phyloP scores from a whole-genome alignment of 2,329 filamentous ascomycete species.

The Aspergillus latus region DNA sequence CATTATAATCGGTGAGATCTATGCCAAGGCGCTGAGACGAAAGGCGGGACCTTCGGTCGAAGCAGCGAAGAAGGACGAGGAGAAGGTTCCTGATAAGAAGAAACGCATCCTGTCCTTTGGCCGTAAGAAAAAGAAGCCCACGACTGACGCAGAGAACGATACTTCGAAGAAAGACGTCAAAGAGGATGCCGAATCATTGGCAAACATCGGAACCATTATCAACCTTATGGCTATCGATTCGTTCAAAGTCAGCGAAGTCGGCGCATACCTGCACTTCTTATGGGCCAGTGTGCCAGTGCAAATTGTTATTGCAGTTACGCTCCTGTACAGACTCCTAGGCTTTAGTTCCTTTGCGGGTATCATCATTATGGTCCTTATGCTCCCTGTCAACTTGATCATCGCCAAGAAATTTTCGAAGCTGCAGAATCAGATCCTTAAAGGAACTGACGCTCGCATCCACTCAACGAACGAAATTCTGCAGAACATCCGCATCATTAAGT shows the following conservation, averaged over 20 bases:
- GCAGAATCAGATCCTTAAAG: constrained; percentile 87
- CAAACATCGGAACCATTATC: constrained; percentile 96
- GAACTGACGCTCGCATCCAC: constrained; percentile 93
- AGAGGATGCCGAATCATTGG: constrained; percentile 64
- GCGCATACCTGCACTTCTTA: constrained; percentile 93
- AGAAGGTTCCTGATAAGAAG: constrained; percentile 42
- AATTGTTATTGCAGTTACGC: constrained; percentile 72
- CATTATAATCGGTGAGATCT: constrained; percentile 96
- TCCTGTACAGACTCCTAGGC: constrained; percentile 89
- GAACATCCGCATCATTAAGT: constrained; percentile 99
- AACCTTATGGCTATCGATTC: constrained; percentile 99
- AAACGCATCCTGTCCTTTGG: constrained; percentile 56
- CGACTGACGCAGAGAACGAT: constrained; percentile 24
- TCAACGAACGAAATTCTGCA: constrained; percentile 95
- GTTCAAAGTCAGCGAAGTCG: constrained; percentile 95
- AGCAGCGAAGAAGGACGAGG: constrained; percentile 63
- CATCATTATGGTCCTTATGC: constrained; percentile 79
- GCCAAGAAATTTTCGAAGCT: constrained; percentile 80
- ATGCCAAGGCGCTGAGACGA: constrained; percentile 88
- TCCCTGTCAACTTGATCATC: constrained; percentile 88
- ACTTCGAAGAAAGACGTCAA: constrained; percentile 26
- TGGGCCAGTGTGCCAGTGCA: constrained; percentile 89
- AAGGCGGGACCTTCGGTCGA: constrained; percentile 81
- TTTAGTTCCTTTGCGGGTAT: constrained; percentile 93
- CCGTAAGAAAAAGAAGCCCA: constrained; percentile 53